Percentiles rank a stretch among this genome's conserved stretches.
These are phyloP conservation scores for Penicillium frequentans DNA, from an alignment of 2,329 filamentous ascomycete species.

Conservation along the genomic window DNA sequence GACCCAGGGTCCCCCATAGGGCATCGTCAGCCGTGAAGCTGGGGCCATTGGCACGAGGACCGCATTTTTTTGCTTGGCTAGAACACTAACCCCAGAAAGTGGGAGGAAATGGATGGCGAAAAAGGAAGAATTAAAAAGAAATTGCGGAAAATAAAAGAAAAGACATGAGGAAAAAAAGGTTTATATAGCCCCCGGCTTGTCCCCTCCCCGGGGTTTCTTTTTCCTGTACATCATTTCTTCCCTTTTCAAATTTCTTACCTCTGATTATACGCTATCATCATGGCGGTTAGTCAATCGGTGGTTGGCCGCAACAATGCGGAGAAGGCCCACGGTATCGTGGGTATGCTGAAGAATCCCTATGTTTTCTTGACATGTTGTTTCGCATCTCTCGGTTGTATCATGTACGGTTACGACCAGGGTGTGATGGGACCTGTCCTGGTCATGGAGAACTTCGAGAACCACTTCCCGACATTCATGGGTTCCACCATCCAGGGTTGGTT, in stretches of 20 bases:
- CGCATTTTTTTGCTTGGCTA: not conserved
- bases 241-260: not conserved
- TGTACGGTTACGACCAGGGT: conserved; percentile 39
- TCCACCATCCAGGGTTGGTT: conserved; percentile 36
- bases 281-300: conserved; percentile 38
- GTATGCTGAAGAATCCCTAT: conserved; percentile 44
- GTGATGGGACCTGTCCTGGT: conserved; percentile 37
- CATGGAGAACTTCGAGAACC: conserved; percentile 38
- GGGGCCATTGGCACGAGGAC: conserved; percentile 1
- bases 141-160: not conserved
- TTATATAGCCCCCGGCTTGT: conserved; percentile 8
- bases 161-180: not conserved
- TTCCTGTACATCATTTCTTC: not conserved
- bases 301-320: conserved; percentile 40
- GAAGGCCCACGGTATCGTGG: conserved; percentile 39
- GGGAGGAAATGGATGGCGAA: not conserved
- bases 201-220: not conserved
- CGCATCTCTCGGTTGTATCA: conserved; percentile 35
- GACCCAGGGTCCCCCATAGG: conserved; percentile 1
- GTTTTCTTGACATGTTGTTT: conserved; percentile 41
- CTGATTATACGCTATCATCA: conserved; percentile 5
- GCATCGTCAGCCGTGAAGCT: not conserved
- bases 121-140: not conserved
- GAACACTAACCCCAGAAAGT: conserved; percentile 4
- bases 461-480: conserved; percentile 33